Conservation (phyloP, 2,329 filamentous ascomycete species). For the Hypoxylon sp. region DNA sequence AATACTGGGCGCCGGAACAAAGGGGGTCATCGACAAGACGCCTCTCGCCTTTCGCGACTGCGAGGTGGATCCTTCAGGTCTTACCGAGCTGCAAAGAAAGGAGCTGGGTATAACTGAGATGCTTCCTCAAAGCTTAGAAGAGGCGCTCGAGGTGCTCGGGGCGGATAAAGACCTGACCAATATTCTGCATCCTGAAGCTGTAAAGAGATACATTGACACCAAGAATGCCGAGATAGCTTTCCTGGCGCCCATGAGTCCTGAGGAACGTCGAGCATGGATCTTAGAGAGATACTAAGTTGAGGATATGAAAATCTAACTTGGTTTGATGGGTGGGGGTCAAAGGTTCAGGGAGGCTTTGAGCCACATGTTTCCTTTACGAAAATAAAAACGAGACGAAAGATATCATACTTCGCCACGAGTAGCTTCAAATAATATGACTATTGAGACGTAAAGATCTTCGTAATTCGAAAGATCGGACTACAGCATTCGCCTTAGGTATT, state of each 20-base stretch:
- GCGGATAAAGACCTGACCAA: not conserved
- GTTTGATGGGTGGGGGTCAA: not conserved
- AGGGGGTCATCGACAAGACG: not conserved
- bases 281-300: slow-evolving; percentile 1
- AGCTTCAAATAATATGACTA: too few relatives aligned
- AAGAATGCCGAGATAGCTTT: not conserved
- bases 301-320: not conserved
- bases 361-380: not conserved
- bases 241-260: not conserved
- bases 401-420: too few relatives aligned
- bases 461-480: too few relatives aligned
- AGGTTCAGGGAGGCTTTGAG: not conserved
- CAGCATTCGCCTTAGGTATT: too few relatives aligned
- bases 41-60: slow-evolving; percentile 3
- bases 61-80: not conserved
- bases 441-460: too few relatives aligned
- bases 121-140: not conserved
- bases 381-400: not conserved
- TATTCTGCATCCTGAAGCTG: not conserved
- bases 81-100: slow-evolving; percentile 1
- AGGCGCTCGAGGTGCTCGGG: not conserved
- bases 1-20: not conserved
- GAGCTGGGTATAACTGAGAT: not conserved
- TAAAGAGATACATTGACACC: not conserved
- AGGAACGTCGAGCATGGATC: slow-evolving; percentile 2